phyloP scores from a whole-genome alignment of 352 stramenopile species.

The Pythium rishiriense region DNA sequence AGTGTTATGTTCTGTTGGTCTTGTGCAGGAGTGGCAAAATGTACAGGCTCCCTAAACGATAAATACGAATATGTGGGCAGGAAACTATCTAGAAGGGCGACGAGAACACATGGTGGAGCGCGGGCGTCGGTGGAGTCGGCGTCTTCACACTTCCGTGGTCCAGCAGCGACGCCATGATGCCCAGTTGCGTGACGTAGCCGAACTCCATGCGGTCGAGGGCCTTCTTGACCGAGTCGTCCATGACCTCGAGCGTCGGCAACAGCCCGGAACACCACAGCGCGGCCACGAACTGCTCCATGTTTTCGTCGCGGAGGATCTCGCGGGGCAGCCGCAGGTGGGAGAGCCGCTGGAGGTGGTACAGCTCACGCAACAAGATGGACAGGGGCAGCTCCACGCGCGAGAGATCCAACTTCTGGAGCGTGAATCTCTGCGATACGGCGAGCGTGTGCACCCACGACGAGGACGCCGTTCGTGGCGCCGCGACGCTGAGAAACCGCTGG shows the following conservation, averaged over 20 bases:
- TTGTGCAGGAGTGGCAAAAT: background rate
- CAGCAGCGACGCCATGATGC: conserved; percentile 66
- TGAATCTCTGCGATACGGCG: conserved; percentile 47
- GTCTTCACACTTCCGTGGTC: conserved; percentile 17
- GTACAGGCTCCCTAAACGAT: conserved; percentile 4
- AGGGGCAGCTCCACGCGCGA: conserved; percentile 51
- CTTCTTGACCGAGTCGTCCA: conserved; percentile 55
- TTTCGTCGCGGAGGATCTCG: conserved; percentile 68
- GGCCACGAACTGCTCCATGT: conserved; percentile 73
- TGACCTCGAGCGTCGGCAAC: conserved; percentile 47
- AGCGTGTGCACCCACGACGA: conserved; percentile 70
- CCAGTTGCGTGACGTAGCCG: conserved; percentile 66
- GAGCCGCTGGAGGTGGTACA: conserved; percentile 50
- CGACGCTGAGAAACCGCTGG: conserved; percentile 70
- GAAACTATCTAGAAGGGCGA: conserved; percentile 13
- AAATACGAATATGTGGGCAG: background rate
- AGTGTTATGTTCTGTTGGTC: background rate
- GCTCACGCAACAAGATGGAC: conserved; percentile 63
- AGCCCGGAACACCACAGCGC: conserved; percentile 55
- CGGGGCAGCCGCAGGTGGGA: conserved; percentile 61
- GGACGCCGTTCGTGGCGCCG: conserved; percentile 44
- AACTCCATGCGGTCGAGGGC: conserved; percentile 76
- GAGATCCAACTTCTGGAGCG: conserved; percentile 67
- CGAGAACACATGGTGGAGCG: conserved; percentile 22
- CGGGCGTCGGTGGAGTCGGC: background rate